Evolutionary conservation across 2,329 filamentous ascomycete genomes (phyloP).

Genomic region (Peltaster fructicola): DNA sequence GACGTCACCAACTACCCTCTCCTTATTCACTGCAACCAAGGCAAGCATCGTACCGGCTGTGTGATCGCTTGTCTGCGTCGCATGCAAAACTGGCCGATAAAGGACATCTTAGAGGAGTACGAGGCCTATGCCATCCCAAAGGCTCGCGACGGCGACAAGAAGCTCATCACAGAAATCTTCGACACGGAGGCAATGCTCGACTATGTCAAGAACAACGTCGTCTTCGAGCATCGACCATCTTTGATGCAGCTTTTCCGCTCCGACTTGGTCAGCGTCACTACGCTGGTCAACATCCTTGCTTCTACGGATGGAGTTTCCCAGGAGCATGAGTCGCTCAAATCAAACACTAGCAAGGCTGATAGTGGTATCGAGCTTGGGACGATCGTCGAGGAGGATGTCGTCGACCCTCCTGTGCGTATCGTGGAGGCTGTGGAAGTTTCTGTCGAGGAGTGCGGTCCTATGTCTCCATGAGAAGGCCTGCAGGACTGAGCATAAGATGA

Average conservation of each 20-base stretch:
- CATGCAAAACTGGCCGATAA: conserved; percentile 47
- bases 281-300: conserved; percentile 5
- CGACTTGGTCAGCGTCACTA: conserved; percentile 6
- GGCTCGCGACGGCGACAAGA: conserved; percentile 28
- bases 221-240: conserved; percentile 5
- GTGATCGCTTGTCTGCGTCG: conserved; percentile 68
- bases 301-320: conserved; percentile 5
- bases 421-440: not conserved
- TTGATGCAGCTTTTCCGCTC: conserved; percentile 7
- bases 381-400: conserved; percentile 1
- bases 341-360: conserved; percentile 4
- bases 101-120: conserved; percentile 56
- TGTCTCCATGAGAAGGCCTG: too few species aligned
- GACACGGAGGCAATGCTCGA: conserved; percentile 23
- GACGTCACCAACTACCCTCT: conserved; percentile 61
- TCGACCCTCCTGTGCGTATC: conserved; percentile 1
- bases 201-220: conserved; percentile 8
- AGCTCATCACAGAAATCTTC: conserved; percentile 26
- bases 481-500: too few species aligned
- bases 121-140: conserved; percentile 38
- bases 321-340: conserved; percentile 3
- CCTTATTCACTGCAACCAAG: conserved; percentile 84
- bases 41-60: conserved; percentile 83
- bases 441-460: conserved; percentile 2
- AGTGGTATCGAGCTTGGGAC: conserved; percentile 3